A percentile compares a stretch with the other conserved stretches of the same genome.
phyloP scores from a whole-genome alignment of 2,329 filamentous ascomycete genomes.

The Arachnopeziza araneosa region DNA sequence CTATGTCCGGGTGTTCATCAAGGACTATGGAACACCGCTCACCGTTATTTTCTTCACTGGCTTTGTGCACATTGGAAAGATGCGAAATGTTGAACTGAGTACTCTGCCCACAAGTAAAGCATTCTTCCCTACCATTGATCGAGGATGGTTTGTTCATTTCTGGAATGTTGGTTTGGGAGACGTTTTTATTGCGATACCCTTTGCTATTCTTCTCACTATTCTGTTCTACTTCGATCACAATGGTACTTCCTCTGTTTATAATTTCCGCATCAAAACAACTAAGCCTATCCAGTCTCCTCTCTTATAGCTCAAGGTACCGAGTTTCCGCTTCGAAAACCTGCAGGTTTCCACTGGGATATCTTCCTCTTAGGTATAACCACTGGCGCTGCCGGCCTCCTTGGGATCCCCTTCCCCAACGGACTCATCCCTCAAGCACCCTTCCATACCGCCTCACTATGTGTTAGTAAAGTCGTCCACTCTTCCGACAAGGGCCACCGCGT shows the following conservation, averaged over 20 bases:
- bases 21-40: constrained; percentile 82
- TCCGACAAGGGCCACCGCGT: constrained; percentile 49
- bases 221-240: constrained; percentile 91
- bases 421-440: constrained; percentile 81
- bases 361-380: constrained; percentile 77
- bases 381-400: constrained; percentile 67
- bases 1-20: constrained; percentile 72
- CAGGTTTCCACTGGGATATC: constrained; percentile 81
- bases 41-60: constrained; percentile 85
- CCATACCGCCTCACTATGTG: constrained; percentile 73
- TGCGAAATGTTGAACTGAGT: constrained; percentile 64
- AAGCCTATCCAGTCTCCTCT: constrained; percentile 56
- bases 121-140: constrained; percentile 70
- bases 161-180: constrained; percentile 71
- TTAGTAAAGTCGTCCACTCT: constrained; percentile 49
- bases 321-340: constrained; percentile 73
- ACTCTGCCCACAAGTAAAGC: constrained; percentile 69
- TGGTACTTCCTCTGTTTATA: constrained; percentile 42
- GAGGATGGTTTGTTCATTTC: constrained; percentile 74
- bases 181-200: constrained; percentile 80
- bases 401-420: constrained; percentile 76
- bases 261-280: not conserved
- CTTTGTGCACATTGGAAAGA: constrained; percentile 80
- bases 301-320: constrained; percentile 79
- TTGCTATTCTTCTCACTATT: constrained; percentile 75